Evolutionary conservation across 768 basidiomycete genomes (phyloP).

Genomic region (Hypholoma fasciculare): DNA sequence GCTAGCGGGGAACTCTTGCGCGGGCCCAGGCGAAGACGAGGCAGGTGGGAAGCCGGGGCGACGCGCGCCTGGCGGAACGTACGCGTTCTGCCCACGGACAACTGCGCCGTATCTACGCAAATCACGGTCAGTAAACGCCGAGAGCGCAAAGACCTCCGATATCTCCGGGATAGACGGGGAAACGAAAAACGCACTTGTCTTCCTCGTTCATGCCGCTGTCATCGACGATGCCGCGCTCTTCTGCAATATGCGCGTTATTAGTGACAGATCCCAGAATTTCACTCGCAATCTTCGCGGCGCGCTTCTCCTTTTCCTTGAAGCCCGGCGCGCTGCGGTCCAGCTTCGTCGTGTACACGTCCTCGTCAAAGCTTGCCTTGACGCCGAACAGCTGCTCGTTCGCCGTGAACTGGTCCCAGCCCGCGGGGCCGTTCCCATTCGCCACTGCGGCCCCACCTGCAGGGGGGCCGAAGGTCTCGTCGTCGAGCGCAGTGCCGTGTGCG

Average conservation of each 20-base stretch:
- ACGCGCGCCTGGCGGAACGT: slow-evolving; percentile 92
- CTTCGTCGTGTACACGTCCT: slow-evolving; percentile 93
- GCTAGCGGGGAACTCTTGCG: neutral
- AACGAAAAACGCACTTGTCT: slow-evolving; percentile 71
- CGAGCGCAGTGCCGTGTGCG: slow-evolving; percentile 24
- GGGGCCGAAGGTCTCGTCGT: slow-evolving; percentile 44
- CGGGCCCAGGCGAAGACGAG: slow-evolving; percentile 3
- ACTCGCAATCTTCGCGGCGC: slow-evolving; percentile 85
- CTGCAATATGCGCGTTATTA: slow-evolving; percentile 84
- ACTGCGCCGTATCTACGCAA: slow-evolving; percentile 84
- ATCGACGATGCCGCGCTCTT: slow-evolving; percentile 76
- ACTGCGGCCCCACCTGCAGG: neutral
- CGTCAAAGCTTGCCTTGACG: slow-evolving; percentile 87
- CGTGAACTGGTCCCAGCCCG: slow-evolving; percentile 89
- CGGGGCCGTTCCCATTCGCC: slow-evolving; percentile 64
- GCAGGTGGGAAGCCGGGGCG: slow-evolving; percentile 31
- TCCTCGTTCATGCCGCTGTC: slow-evolving; percentile 87
- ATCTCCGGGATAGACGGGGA: slow-evolving; percentile 8
- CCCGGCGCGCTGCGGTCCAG: slow-evolving; percentile 83
- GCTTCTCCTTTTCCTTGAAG: slow-evolving; percentile 85
- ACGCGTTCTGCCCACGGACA: slow-evolving; percentile 83
- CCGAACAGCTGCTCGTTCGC: slow-evolving; percentile 94
- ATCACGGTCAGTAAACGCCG: slow-evolving; percentile 5
- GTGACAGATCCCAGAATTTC: slow-evolving; percentile 80
- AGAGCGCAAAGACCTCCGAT: neutral